phyloP scores from a whole-genome alignment of 371 early-diverging fungal species.

The Lichtheimia ornata region DNA sequence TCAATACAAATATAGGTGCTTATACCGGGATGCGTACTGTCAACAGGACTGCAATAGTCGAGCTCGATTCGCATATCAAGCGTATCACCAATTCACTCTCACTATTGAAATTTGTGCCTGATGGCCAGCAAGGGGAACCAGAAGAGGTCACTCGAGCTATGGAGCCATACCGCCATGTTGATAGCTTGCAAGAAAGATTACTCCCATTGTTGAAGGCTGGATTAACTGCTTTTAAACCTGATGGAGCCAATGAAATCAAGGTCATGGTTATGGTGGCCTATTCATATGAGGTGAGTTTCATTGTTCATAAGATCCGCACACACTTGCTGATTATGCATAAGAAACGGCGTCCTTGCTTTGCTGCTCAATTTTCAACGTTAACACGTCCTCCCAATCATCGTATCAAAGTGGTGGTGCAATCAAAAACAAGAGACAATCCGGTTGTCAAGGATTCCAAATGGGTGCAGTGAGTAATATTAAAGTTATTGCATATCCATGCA shows the following conservation, averaged over 20 bases:
- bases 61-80: constrained; percentile 48
- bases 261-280: constrained; percentile 43
- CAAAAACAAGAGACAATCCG: constrained; percentile 47
- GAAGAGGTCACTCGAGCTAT: constrained; percentile 23
- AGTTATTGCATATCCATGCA: not conserved
- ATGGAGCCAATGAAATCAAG: constrained; percentile 39
- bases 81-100: constrained; percentile 51
- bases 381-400: constrained; percentile 24
- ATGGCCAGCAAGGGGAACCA: constrained; percentile 21
- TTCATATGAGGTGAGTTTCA: constrained; percentile 32
- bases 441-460: constrained; percentile 67
- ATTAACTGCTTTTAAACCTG: constrained; percentile 40
- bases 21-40: constrained; percentile 60
- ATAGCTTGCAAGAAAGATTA: constrained; percentile 31
- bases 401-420: constrained; percentile 49
- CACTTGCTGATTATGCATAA: constrained; percentile 4
- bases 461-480: constrained; percentile 46
- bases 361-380: constrained; percentile 47
- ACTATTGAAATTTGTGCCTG: constrained; percentile 33
- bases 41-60: constrained; percentile 41
- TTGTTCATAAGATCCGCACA: not conserved
- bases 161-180: constrained; percentile 30
- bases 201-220: constrained; percentile 46
- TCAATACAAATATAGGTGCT: constrained; percentile 31
- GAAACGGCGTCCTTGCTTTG: constrained; percentile 35